Evolutionary conservation across 1,284 basidiomycete genomes (phyloP), one percentile per base, ranked within the genome.

Genomic region (Tylopilus orsonianus): DNA sequence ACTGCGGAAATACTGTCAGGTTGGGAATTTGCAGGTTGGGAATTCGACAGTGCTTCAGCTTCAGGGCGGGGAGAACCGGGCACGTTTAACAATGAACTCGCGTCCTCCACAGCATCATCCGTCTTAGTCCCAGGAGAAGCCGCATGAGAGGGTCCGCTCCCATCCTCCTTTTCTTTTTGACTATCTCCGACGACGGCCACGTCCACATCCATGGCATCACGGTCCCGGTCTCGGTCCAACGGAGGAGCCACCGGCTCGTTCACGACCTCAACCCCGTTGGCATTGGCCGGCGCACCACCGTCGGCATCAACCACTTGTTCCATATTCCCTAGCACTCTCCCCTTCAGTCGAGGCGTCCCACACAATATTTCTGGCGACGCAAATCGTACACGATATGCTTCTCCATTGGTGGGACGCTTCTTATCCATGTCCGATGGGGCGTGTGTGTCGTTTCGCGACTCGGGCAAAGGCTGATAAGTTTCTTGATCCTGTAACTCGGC

Each of bases 351-450:
- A 19, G 63, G 52, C 4, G 55, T 24, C 5, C 46, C 56, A 22
- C 29, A 27, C 27, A 66, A 38, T 35, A 64, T 44, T 39, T 66
- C 67, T 8, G 64, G 67, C 2, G 67, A 66, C 2, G 55, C 59
- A 26, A 66, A 66, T 23, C 66, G 56, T 38, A 69, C 67, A 5
- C 48, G 66, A 46, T 56, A 23, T 3, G 33, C n/a, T 30, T 65
- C 65, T 18, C 48, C 62, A 34, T 49, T 52, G 13, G 35, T 5
- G 12, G 47, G n/a, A 8, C 38, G 50, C 32, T 18, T 49, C 45
- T 48, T 60, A 33, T 60, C 61, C 23, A 13, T 33, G 19, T 60
- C 56, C 5, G 24, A 39, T 1, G 19, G 3, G 18, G 42, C 3
- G 4, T 39, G 38, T 14, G 32, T 19, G 18, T 57, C 53, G 6